A percentile compares a stretch with the other conserved stretches of the same genome.
Conservation (phyloP, 1,284 basidiomycete species). For the Irpex rosettiformis region DNA sequence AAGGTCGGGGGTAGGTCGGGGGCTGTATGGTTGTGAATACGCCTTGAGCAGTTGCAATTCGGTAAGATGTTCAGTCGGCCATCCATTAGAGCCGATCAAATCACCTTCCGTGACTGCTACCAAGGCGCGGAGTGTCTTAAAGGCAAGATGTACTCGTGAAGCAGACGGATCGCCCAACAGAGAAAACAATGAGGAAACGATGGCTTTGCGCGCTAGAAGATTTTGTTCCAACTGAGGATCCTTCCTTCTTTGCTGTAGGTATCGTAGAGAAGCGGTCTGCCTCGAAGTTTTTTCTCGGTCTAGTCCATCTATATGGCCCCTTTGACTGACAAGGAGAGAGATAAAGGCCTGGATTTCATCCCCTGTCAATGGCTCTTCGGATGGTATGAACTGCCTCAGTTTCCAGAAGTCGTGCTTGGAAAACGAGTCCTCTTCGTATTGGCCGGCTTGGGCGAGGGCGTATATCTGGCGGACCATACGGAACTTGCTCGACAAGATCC, state of each 20-base stretch:
- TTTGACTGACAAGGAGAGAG: slow-evolving; percentile 59
- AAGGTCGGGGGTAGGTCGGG: slow-evolving; percentile 33
- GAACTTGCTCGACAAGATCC: slow-evolving; percentile 69
- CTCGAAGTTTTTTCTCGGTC: slow-evolving; percentile 43
- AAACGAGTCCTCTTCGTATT: slow-evolving; percentile 44
- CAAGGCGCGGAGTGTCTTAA: slow-evolving; percentile 58
- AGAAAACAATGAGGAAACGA: slow-evolving; percentile 50
- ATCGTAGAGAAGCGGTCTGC: slow-evolving; percentile 18
- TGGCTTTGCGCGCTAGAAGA: slow-evolving; percentile 34
- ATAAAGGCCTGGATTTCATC: slow-evolving; percentile 75
- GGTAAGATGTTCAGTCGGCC: slow-evolving; percentile 40
- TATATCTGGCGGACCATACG: slow-evolving; percentile 63
- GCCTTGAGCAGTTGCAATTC: slow-evolving; percentile 53
- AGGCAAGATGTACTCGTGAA: slow-evolving; percentile 52
- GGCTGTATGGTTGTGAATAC: slow-evolving; percentile 35
- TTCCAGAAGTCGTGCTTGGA: slow-evolving; percentile 74
- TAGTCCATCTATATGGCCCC: slow-evolving; percentile 58
- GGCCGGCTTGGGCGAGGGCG: slow-evolving; percentile 37
- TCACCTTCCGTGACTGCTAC: slow-evolving; percentile 42
- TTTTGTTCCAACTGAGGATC: not conserved
- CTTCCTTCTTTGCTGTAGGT: not conserved
- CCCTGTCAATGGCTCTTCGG: slow-evolving; percentile 44
- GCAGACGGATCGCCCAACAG: slow-evolving; percentile 55
- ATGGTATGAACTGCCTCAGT: slow-evolving; percentile 71
- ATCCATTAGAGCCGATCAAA: slow-evolving; percentile 28